Evolutionary conservation across 805 yeast genomes (phyloP).

Genomic region (Zygoascus biomembranicola): DNA sequence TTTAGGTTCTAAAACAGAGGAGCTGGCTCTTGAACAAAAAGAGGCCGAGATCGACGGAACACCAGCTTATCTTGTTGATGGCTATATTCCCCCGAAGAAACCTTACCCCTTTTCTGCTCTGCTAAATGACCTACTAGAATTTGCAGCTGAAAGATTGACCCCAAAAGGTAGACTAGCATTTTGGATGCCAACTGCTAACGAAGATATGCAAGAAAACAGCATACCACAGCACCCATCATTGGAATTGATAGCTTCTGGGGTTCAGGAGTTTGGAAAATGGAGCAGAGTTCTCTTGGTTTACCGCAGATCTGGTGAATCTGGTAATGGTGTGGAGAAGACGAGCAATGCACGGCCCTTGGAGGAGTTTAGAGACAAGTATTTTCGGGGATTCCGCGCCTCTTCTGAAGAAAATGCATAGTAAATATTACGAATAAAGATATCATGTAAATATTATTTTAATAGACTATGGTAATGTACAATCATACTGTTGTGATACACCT

Average conservation of each 20-base stretch:
- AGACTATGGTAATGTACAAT: neutral
- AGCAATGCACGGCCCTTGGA: constrained; percentile 40
- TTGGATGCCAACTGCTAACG: constrained; percentile 98
- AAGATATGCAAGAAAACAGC: constrained; percentile 41
- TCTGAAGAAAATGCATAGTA: neutral
- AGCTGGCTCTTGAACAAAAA: constrained; percentile 61
- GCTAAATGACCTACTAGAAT: constrained; percentile 67
- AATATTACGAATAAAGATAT: neutral
- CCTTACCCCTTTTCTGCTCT: constrained; percentile 74
- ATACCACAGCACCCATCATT: constrained; percentile 74
- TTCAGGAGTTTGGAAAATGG: constrained; percentile 91
- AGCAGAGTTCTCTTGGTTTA: constrained; percentile 79
- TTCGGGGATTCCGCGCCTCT: constrained; percentile 44
- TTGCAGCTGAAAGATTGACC: constrained; percentile 64
- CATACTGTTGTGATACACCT: too few relatives aligned
- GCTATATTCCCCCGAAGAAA: constrained; percentile 87
- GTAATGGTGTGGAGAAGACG: constrained; percentile 31
- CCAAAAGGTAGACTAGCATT: constrained; percentile 75
- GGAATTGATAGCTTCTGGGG: constrained; percentile 63
- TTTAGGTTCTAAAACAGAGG: constrained; percentile 61
- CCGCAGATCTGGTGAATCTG: constrained; percentile 39
- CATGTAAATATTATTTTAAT: constrained; percentile 20
- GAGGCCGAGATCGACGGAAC: constrained; percentile 64
- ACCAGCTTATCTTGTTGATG: constrained; percentile 65
- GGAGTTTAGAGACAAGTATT: constrained; percentile 72